A percentile compares a stretch with the other conserved stretches of the same genome.
phyloP scores from a whole-genome alignment of 441 rosid genomes.

The Kokia cookei region DNA sequence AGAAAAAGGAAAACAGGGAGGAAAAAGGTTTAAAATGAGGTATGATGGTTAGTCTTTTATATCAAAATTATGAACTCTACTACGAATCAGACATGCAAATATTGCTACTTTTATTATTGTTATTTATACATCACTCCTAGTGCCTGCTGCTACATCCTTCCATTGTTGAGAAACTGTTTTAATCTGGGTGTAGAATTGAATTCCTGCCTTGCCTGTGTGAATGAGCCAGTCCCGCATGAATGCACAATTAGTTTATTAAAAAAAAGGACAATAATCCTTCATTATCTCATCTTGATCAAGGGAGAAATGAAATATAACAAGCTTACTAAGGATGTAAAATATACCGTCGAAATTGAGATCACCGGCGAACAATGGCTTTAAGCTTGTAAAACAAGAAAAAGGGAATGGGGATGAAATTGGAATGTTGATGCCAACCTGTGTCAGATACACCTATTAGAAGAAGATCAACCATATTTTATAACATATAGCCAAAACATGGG shows the following conservation, averaged over 20 bases:
- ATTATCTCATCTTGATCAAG: neutral
- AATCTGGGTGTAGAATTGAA: conserved; percentile 35
- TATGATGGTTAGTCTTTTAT: neutral
- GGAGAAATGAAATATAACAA: neutral
- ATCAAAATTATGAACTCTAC: neutral
- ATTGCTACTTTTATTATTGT: neutral
- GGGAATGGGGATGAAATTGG: conserved; percentile 35
- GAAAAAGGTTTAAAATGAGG: neutral
- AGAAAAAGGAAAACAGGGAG: neutral
- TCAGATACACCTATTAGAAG: neutral
- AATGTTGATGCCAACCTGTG: conserved; percentile 45
- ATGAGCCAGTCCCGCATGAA: conserved; percentile 4
- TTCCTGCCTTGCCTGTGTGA: conserved; percentile 24
- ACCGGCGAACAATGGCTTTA: conserved; percentile 32
- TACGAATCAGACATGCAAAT: conserved; percentile 7
- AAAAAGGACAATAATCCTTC: neutral
- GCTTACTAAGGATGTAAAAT: neutral
- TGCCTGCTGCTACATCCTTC: conserved; percentile 15
- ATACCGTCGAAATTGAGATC: conserved; percentile 39
- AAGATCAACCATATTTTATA: neutral
- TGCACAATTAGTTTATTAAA: neutral
- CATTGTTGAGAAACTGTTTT: conserved; percentile 38
- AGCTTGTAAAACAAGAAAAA: conserved; percentile 26
- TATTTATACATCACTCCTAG: neutral
- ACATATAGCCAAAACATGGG: neutral